Percentiles rank a stretch among this genome's conserved stretches.
phyloP scores from a whole-genome alignment of 345 rosid species.

The Physaria fendleri region DNA sequence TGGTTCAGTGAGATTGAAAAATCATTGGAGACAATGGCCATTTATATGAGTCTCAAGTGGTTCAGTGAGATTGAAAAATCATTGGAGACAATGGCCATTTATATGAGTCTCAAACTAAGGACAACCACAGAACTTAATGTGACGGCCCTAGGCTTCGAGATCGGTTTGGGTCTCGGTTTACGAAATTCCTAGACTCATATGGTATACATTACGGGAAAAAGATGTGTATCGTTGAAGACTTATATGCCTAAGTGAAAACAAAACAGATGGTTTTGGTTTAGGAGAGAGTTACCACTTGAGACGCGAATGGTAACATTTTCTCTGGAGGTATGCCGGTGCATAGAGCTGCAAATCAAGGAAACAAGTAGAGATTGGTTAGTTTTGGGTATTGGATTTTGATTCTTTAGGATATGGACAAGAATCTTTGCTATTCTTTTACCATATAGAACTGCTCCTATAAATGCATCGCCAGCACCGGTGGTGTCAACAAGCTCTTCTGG shows the following conservation, averaged over 20 bases:
- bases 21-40: not conserved
- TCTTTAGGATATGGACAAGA: not conserved
- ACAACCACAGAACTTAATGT: not conserved
- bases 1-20: not conserved
- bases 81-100: not conserved
- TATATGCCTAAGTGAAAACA: not conserved
- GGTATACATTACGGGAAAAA: too few relatives aligned
- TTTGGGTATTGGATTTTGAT: not conserved
- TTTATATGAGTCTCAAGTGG: not conserved
- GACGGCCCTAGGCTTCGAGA: not conserved
- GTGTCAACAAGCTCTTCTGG: slow-evolving; percentile 79
- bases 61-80: not conserved
- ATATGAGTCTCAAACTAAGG: not conserved
- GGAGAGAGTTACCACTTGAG: slow-evolving; percentile 69
- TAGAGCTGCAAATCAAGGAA: slow-evolving; percentile 38
- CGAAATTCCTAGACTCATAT: not conserved
- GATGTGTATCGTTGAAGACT: not conserved
- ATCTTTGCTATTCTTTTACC: slow-evolving; percentile 35
- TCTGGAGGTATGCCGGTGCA: slow-evolving; percentile 64
- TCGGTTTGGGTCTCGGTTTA: not conserved
- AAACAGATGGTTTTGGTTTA: not conserved
- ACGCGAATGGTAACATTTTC: slow-evolving; percentile 72
- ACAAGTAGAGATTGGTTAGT: not conserved
- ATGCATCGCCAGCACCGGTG: slow-evolving; percentile 95
- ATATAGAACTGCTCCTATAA: slow-evolving; percentile 69